These are phyloP conservation scores for Krasilnikovozyma curviuscula DNA, from an alignment of 768 basidiomycete genomes.

Conservation along the genomic window DNA sequence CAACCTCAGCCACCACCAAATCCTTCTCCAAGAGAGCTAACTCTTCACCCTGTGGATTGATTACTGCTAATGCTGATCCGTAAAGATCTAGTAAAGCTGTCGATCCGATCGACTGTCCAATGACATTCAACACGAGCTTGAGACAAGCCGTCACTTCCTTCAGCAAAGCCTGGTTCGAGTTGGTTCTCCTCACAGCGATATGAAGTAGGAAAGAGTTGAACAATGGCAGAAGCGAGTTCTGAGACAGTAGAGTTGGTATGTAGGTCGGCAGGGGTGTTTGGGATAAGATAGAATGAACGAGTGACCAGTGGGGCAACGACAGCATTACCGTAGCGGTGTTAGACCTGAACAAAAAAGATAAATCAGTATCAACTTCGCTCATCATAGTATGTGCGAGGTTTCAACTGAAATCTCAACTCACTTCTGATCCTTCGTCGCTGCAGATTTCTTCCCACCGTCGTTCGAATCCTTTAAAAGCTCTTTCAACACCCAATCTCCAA, in stretches of 20 bases:
- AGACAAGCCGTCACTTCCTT: no score
- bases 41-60: not conserved
- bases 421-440: constrained; percentile 1
- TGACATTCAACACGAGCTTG: no score
- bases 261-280: no score
- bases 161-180: no score
- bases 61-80: constrained; percentile 7
- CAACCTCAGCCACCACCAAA: not conserved
- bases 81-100: constrained; percentile 8
- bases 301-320: not conserved
- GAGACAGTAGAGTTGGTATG: no score
- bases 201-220: no score
- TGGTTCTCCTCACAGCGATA: no score
- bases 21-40: not conserved
- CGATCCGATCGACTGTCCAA: no score
- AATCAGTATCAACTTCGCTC: not conserved
- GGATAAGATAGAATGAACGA: no score
- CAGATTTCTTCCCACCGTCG: constrained; percentile 3
- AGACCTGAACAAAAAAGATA: not conserved
- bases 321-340: not conserved
- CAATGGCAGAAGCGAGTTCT: no score
- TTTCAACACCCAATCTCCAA: constrained; percentile 6
- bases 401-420: not conserved
- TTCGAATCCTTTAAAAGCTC: not conserved
- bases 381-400: not conserved